Percentiles rank a stretch among this genome's conserved stretches.
Evolutionary conservation across 345 rosid genomes (phyloP).

Genomic region (Nephelium lappaceum): DNA sequence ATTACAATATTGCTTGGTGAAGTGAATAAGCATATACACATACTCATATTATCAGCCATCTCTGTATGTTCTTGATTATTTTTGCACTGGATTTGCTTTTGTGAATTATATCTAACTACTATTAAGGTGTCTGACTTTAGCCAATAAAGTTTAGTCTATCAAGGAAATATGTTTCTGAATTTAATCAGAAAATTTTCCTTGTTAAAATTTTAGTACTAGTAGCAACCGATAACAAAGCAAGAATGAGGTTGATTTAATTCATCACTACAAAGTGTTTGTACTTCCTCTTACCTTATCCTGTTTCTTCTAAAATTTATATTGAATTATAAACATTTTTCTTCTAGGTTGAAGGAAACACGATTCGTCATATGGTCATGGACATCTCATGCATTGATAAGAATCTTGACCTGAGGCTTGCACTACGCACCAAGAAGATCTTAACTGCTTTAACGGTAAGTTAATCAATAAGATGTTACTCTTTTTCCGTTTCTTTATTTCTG

Average conservation of each 20-base stretch:
- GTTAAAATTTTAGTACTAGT: too few relatives aligned
- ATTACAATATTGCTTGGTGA: not conserved
- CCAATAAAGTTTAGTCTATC: too few relatives aligned
- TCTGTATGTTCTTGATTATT: not conserved
- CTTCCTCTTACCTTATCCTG: too few relatives aligned
- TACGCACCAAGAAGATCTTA: constrained; percentile 38
- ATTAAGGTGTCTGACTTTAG: too few relatives aligned
- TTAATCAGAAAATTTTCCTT: too few relatives aligned
- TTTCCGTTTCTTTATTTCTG: not conserved
- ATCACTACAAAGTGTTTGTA: not conserved
- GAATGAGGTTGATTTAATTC: too few relatives aligned
- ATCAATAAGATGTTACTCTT: not conserved
- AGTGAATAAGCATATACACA: too few relatives aligned
- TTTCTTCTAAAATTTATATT: not conserved
- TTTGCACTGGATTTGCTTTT: not conserved
- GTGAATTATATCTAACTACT: too few relatives aligned
- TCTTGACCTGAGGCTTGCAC: constrained; percentile 48
- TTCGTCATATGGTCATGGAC: constrained; percentile 43
- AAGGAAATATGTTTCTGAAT: too few relatives aligned
- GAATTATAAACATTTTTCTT: not conserved
- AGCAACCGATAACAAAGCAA: too few relatives aligned
- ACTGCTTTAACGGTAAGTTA: constrained; percentile 32
- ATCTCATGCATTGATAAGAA: constrained; percentile 45
- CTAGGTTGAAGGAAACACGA: constrained; percentile 37
- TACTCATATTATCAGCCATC: too few relatives aligned